Percentiles rank a stretch among this genome's conserved stretches.
phyloP scores from a whole-genome alignment of 1,284 basidiomycete species.

The Apiotrichum laibachii region DNA sequence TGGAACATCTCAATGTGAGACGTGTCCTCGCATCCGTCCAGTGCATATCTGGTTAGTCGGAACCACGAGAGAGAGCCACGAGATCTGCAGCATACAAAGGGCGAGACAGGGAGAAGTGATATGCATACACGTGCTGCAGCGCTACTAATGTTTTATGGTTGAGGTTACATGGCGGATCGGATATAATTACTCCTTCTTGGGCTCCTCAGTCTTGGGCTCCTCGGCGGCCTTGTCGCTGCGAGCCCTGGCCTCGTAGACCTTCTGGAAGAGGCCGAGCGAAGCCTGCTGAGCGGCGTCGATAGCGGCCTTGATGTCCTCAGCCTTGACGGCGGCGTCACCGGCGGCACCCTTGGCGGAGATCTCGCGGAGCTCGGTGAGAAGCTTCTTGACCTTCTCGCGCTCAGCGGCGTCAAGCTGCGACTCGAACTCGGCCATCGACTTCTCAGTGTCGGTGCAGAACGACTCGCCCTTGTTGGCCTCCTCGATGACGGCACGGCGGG shows the following conservation, averaged over 20 bases:
- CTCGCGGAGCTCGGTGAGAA: conserved; percentile 84
- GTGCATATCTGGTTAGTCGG: no score
- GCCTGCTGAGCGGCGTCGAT: conserved; percentile 95
- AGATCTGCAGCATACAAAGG: no score
- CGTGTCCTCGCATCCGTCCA: no score
- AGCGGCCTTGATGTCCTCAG: conserved; percentile 87
- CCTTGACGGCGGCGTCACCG: conserved; percentile 74
- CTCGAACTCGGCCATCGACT: conserved; percentile 94
- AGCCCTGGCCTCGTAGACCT: conserved; percentile 76
- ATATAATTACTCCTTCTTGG: conserved; percentile 30
- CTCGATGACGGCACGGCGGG: conserved; percentile 83
- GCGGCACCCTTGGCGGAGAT: conserved; percentile 85
- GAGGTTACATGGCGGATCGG: no score
- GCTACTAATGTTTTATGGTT: no score
- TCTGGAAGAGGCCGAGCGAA: conserved; percentile 95
- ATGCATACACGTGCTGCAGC: background rate
- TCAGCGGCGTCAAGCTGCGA: conserved; percentile 88
- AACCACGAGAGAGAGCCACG: no score
- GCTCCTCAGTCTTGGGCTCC: conserved; percentile 61
- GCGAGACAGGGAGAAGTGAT: background rate
- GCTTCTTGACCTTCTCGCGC: conserved; percentile 88
- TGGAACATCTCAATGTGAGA: no score
- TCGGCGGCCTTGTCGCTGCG: no score
- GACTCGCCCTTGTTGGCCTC: conserved; percentile 97
- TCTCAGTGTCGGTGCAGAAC: conserved; percentile 92